Evolutionary conservation across 2,329 filamentous ascomycete species (phyloP), one percentile per base, ranked within the genome.

Genomic region (Aspergillus costaricaensis): DNA sequence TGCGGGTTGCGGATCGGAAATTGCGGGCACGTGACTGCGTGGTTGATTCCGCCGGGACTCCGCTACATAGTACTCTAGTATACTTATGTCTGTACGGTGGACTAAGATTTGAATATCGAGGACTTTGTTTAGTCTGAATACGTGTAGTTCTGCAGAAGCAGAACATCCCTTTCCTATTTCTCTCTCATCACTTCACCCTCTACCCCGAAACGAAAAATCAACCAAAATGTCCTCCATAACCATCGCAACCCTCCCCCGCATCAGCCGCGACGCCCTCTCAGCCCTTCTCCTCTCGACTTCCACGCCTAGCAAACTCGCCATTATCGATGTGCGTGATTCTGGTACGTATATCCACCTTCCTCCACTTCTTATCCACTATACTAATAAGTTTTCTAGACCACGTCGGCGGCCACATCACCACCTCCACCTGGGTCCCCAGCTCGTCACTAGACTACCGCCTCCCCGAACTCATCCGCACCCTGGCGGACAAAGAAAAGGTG

Each of bases 281-380:
- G 78, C 85, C 19, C 81, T 87, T 54, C 83, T 94, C 15, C 82
- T 88, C 23, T 80, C 82, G 14, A 79, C 82, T 67, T 76, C 69
- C 55, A 71, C 75, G 52, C 60, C 78, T 74, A 59, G 78, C 75
- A 70, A 83, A 52, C 62, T 92, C 59, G 91, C 91, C 9, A 82
- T 98, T 39, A 85, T 98, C 60, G 95, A 98, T 75, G 95, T 98
- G 7, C 88, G 95, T 60, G 95, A 97, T 75, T 87, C 88, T 66
- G 89, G 89, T 90, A 76, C 57, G 79, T 48, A 17, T 30, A 30
- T 3, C 38, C 27, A 30, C 27, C 8, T 23, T 39, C 14, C 12
- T 8, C 8, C 17, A 19, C 6, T 21, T 30, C 54, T 12, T 12
- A 56, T 21, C 50, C 36, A 14, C 4, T 27, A 39, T 14, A 6